Conservation (phyloP, 345 rosid species). For the Citrus cavaleriei region DNA sequence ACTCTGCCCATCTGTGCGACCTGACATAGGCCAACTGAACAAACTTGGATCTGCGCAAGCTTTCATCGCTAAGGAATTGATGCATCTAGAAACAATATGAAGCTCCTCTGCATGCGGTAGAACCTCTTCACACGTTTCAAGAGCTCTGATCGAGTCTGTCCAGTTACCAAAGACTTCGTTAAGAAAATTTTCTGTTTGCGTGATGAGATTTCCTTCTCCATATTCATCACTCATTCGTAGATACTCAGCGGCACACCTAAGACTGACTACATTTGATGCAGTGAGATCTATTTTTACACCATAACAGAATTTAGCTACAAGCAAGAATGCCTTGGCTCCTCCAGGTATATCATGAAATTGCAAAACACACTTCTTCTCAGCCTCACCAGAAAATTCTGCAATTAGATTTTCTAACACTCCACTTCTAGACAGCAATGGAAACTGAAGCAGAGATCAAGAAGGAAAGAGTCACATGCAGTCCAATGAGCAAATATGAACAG, state of each 20-base stretch:
- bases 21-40: conserved; percentile 63
- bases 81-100: conserved; percentile 74
- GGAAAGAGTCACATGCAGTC: neutral
- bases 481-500: neutral
- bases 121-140: conserved; percentile 66
- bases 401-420: conserved; percentile 54
- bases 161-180: conserved; percentile 55
- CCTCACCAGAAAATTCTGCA: conserved; percentile 32
- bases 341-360: conserved; percentile 78
- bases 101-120: conserved; percentile 67
- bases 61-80: conserved; percentile 71
- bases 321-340: conserved; percentile 68
- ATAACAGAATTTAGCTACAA: conserved; percentile 81
- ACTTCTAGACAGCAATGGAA: conserved; percentile 88
- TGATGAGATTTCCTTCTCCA: conserved; percentile 68
- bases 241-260: conserved; percentile 88
- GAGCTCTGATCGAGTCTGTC: conserved; percentile 70
- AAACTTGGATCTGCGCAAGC: conserved; percentile 61
- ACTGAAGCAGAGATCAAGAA: conserved; percentile 40
- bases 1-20: conserved; percentile 18
- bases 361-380: conserved; percentile 40
- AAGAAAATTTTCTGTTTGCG: conserved; percentile 62
- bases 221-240: conserved; percentile 73
- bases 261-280: conserved; percentile 53
- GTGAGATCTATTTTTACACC: conserved; percentile 68